Evolutionary conservation across 164 flowering plant species (phyloP).

Genomic region (Magnolia sinica): DNA sequence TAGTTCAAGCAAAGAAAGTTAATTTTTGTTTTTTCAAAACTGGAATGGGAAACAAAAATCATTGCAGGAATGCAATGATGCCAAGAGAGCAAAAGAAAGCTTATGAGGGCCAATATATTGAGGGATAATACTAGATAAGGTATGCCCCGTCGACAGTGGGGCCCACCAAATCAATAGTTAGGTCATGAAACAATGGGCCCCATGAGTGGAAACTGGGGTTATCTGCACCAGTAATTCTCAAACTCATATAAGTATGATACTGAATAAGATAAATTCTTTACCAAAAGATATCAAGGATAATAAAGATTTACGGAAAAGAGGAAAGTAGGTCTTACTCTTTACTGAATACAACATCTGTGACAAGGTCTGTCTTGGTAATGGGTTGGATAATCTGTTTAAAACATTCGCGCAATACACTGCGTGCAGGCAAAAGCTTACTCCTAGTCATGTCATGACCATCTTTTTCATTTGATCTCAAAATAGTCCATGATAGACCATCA

Average conservation of each 20-base stretch:
- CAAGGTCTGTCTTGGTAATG: slow-evolving; percentile 44
- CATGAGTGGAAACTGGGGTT: no score
- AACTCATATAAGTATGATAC: no score
- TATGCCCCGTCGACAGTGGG: no score
- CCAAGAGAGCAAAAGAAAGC: no score
- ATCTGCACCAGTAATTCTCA: no score
- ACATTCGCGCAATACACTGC: slow-evolving; percentile 78
- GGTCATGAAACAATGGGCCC: no score
- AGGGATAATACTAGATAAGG: no score
- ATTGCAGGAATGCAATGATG: neutral
- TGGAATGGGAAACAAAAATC: neutral
- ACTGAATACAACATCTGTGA: slow-evolving; percentile 66
- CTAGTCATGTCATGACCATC: slow-evolving; percentile 26
- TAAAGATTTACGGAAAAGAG: neutral
- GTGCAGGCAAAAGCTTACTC: slow-evolving; percentile 69
- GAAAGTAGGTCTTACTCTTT: slow-evolving; percentile 40
- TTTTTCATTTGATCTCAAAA: slow-evolving; percentile 36
- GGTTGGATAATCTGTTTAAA: slow-evolving; percentile 64
- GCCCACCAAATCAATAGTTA: no score
- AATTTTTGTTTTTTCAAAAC: neutral
- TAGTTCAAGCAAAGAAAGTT: neutral
- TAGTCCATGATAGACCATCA: slow-evolving; percentile 60
- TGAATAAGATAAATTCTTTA: no score
- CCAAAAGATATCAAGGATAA: neutral
- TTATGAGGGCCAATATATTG: no score